A percentile compares a stretch with the other conserved stretches of the same genome.
Evolutionary conservation across 2,329 filamentous ascomycete genomes (phyloP).

Genomic region (Lachnellula suecica): DNA sequence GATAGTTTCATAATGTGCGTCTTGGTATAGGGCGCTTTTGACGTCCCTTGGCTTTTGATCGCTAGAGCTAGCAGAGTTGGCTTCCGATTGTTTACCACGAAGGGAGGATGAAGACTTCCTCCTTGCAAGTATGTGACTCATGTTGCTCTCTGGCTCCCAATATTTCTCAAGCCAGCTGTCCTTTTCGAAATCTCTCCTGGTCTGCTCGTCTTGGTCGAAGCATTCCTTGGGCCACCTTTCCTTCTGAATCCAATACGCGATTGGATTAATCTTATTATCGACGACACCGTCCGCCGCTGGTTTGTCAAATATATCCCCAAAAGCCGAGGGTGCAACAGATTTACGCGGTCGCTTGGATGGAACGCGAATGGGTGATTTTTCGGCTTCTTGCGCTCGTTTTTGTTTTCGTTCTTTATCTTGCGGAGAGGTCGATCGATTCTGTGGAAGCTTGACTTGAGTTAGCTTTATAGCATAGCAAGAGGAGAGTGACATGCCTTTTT

Average conservation of each 20-base stretch:
- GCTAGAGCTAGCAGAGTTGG: constrained; percentile 31
- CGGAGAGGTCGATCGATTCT: not conserved
- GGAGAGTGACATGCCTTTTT: constrained; percentile 19
- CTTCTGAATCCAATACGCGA: constrained; percentile 29
- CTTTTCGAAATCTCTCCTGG: not conserved
- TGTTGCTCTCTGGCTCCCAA: constrained; percentile 19
- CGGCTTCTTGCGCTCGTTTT: constrained; percentile 20
- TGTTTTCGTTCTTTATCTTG: constrained; percentile 19
- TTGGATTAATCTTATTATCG: constrained; percentile 23
- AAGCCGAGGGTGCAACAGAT: constrained; percentile 13
- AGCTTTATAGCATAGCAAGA: constrained; percentile 19
- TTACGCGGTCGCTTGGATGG: constrained; percentile 19
- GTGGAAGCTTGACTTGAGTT: constrained; percentile 20
- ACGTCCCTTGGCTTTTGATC: constrained; percentile 39
- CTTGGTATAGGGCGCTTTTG: constrained; percentile 39
- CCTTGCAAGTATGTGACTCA: constrained; percentile 34
- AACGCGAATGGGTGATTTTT: constrained; percentile 1
- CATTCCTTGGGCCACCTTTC: constrained; percentile 30
- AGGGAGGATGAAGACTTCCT: constrained; percentile 31
- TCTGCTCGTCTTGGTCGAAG: constrained; percentile 20
- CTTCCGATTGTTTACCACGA: constrained; percentile 30
- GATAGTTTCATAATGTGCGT: constrained; percentile 36
- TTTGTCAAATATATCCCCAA: constrained; percentile 16
- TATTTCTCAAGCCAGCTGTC: not conserved
- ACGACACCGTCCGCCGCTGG: constrained; percentile 4